Base-by-base conservation (phyloP, 2,329 filamentous ascomycete genomes). In the Raffaelea albimanens region DNA sequence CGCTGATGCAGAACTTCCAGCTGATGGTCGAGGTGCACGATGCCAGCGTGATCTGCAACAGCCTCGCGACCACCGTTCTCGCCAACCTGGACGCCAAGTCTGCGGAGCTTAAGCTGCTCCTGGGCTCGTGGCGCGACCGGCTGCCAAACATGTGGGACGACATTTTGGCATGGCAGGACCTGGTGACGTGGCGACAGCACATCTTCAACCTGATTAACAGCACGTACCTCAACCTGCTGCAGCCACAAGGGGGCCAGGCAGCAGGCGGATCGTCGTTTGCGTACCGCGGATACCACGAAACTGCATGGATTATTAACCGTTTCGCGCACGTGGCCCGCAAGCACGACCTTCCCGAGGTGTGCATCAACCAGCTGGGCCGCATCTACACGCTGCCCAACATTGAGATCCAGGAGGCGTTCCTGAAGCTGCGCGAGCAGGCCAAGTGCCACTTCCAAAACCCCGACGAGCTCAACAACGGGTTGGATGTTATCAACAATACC, bases 381-480 rank as follows among this genome's bases (percentile, higher is more conserved):
- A 99, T 99, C 61, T 99, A 99, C 64, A 98, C 93, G 0, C 75
- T 99, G 5, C 93, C 93, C 1, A 99, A 99, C 61, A 99, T 99
- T 40, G 93, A 99, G 68, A 99, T 99, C 42, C 94, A 98, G 61
- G 93, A 99, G 64, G 93, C 93, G 0, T 99, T 99, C 74, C 70
- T 99, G 52, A 99, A 99, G 69, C 69, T 99, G 45, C 77, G 94
- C n/a, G 94, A 99, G 67, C 93, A 99, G 66, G 93, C 93, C 40
- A 96, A 96, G 63, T 98, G 93, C 57, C 93, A 98, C 63, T 99
- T 97, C 63, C 90, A 97, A 67, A 97, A 97, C 59, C 82, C 85
- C 0, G 84, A 87, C 34, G 93, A 98, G 66, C 78, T 99, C 46
- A 91, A 83, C 46, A 95, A 83, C 60, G 93, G 93, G 1, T 64